Percentiles rank a stretch among this genome's conserved stretches.
phyloP scores from a whole-genome alignment of 306 rosid genomes.

The Prunus fruticosa region DNA sequence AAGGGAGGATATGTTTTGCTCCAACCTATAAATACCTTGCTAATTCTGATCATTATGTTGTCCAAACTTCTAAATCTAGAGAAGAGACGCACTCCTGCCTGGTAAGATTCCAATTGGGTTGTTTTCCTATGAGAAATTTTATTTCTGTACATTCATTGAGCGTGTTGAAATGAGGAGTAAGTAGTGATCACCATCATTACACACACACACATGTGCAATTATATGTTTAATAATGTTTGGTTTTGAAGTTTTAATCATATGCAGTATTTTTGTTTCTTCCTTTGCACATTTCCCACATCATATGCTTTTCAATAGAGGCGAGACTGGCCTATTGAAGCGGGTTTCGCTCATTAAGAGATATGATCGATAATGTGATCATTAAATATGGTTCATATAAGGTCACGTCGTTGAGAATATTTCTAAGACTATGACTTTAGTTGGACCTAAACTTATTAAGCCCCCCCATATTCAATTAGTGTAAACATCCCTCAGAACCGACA shows the following conservation, averaged over 20 bases:
- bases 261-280: too few species aligned
- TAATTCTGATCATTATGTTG: constrained; percentile 73
- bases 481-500: not conserved
- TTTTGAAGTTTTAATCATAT: not conserved
- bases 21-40: constrained; percentile 89
- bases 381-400: not conserved
- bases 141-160: not conserved
- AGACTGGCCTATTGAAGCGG: too few species aligned
- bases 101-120: constrained; percentile 45
- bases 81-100: constrained; percentile 84
- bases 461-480: not conserved
- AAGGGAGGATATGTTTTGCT: constrained; percentile 75
- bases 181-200: constrained; percentile 19
- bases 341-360: not conserved
- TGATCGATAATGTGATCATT: not conserved
- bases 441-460: not conserved
- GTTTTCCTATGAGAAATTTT: not conserved
- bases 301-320: too few species aligned
- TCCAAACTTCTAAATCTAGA: constrained; percentile 56
- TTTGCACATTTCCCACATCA: too few species aligned
- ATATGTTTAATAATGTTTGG: not conserved
- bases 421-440: too few species aligned
- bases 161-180: not conserved
- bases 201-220: not conserved
- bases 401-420: not conserved